These are phyloP conservation scores for Hyphochytrium catenoides DNA, from an alignment of 352 stramenopile genomes.

Conservation along the genomic window DNA sequence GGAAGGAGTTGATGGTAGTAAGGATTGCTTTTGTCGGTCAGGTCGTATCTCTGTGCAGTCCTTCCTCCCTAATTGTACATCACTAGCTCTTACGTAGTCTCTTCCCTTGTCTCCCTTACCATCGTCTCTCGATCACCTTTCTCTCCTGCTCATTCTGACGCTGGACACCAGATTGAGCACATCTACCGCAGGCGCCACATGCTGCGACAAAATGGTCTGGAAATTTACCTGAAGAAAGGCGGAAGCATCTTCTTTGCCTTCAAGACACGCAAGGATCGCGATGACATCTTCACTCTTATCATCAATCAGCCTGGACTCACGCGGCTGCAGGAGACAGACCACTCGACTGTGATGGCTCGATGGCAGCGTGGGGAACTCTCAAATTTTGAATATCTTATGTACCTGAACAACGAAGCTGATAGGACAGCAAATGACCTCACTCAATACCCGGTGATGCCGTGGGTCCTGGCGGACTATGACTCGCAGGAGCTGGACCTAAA, in stretches of 20 bases:
- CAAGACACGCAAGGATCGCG: conserved; percentile 22
- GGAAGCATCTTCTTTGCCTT: conserved; percentile 61
- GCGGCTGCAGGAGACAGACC: conserved; percentile 17
- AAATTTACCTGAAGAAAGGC: conserved; percentile 44
- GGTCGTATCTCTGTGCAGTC: too few relatives aligned
- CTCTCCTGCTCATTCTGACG: too few relatives aligned
- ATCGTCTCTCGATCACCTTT: too few relatives aligned
- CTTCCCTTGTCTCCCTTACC: too few relatives aligned
- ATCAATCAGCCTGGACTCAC: conserved; percentile 26
- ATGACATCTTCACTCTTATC: conserved; percentile 46
- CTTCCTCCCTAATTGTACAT: too few relatives aligned
- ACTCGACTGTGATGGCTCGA: conserved; percentile 39
- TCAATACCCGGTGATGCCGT: conserved; percentile 89
- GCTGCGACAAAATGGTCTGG: conserved; percentile 54
- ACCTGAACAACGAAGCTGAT: conserved; percentile 53
- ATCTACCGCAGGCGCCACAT: conserved; percentile 67
- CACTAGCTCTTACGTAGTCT: too few relatives aligned
- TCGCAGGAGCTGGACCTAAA: conserved; percentile 41
- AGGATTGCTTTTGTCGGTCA: too few relatives aligned
- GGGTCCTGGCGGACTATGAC: conserved; percentile 73
- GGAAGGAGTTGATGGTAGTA: too few relatives aligned
- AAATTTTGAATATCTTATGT: conserved; percentile 77
- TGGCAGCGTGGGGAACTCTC: conserved; percentile 53
- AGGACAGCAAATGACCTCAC: conserved; percentile 57
- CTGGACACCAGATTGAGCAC: conserved; percentile 14